Conservation (phyloP, 2,329 filamentous ascomycete genomes). For the Leptographium procerum region DNA sequence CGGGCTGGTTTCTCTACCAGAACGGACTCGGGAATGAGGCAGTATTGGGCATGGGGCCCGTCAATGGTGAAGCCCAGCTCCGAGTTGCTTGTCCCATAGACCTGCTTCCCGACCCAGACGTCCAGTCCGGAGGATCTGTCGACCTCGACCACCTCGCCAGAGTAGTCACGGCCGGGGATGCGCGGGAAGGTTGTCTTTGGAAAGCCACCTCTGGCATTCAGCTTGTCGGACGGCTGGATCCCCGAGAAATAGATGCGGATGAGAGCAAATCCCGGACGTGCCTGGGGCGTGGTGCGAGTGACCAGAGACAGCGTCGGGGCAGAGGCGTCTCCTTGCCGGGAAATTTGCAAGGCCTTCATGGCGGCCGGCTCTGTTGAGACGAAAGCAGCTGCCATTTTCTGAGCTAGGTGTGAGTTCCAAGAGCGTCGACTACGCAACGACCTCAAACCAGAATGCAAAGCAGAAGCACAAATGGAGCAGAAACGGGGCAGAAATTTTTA, state of each 20-base stretch:
- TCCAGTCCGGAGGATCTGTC: background rate
- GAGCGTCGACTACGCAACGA: too few relatives aligned
- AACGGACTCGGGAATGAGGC: background rate
- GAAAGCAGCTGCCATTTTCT: too few relatives aligned
- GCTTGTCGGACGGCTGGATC: conserved; percentile 1
- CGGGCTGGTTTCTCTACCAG: background rate
- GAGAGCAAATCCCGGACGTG: background rate
- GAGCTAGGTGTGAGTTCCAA: too few relatives aligned
- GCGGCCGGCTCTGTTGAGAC: too few relatives aligned
- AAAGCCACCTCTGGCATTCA: background rate
- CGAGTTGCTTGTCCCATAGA: background rate
- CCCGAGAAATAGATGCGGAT: background rate
- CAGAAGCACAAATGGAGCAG: too few relatives aligned
- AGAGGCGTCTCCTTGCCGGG: background rate
- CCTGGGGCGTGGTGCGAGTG: background rate
- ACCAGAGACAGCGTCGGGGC: background rate
- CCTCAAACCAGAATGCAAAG: too few relatives aligned
- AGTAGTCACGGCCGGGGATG: background rate
- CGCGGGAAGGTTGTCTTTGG: background rate
- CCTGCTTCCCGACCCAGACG: background rate
- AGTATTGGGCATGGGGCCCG: background rate
- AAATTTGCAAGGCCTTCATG: background rate
- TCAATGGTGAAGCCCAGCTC: background rate
- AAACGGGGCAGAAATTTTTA: too few relatives aligned
- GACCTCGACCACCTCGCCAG: background rate